These are phyloP conservation scores for Allium sativum DNA, from an alignment of 106 monocot species.

Conservation along the genomic window DNA sequence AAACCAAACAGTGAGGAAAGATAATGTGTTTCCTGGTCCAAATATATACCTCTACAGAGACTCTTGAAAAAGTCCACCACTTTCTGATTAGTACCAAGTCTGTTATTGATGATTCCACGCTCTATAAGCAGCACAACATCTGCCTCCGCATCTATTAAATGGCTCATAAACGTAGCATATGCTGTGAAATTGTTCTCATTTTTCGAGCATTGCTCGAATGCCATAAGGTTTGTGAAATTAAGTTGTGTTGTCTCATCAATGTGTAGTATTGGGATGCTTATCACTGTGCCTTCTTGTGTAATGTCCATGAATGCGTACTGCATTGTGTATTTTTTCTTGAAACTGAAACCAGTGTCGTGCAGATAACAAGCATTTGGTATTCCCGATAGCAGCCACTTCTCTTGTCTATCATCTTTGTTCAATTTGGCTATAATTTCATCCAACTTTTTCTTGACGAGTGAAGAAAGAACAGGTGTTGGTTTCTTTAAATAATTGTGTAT, in stretches of 20 bases:
- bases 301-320: background rate
- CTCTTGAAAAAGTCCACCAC: slow-evolving; percentile 13
- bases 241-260: slow-evolving; percentile 3
- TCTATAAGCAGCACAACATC: slow-evolving; percentile 15
- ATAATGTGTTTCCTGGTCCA: background rate
- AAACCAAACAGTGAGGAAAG: slow-evolving; percentile 27
- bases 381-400: too few species aligned
- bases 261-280: slow-evolving; percentile 14
- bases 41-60: slow-evolving; percentile 1
- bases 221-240: slow-evolving; percentile 18
- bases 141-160: slow-evolving; percentile 5
- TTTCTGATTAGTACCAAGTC: slow-evolving; percentile 10
- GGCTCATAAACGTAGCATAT: slow-evolving; percentile 14
- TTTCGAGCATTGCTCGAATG: slow-evolving; percentile 17
- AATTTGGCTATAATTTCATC: too few species aligned
- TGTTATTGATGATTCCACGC: slow-evolving; percentile 13
- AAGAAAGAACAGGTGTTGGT: too few species aligned
- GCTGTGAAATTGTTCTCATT: slow-evolving; percentile 2
- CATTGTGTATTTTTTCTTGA: background rate
- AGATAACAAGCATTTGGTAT: background rate
- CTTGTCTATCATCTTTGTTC: too few species aligned
- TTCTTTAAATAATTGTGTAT: too few species aligned
- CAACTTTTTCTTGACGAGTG: too few species aligned
- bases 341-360: background rate
- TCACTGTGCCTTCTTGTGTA: background rate